phyloP scores from a whole-genome alignment of 805 yeast genomes.

The Candida coquimbonensis region DNA sequence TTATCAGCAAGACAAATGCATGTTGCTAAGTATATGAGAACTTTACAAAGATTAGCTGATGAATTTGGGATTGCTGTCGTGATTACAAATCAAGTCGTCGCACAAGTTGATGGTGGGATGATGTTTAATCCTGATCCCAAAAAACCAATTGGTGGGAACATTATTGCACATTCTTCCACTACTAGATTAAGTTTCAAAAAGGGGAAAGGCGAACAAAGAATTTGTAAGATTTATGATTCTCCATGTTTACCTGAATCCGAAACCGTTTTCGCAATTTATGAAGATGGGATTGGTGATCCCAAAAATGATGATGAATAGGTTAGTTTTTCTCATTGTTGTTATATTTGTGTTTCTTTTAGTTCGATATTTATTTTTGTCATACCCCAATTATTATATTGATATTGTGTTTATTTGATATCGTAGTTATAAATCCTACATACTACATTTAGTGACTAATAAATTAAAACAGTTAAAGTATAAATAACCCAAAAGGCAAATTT shows the following conservation, averaged over 20 bases:
- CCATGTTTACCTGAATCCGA: conserved; percentile 96
- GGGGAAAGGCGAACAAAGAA: conserved; percentile 87
- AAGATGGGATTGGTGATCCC: conserved; percentile 96
- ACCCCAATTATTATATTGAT: too few relatives aligned
- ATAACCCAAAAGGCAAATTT: too few relatives aligned
- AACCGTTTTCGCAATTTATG: conserved; percentile 90
- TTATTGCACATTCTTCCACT: conserved; percentile 94
- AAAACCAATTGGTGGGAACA: conserved; percentile 97
- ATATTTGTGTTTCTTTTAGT: background rate
- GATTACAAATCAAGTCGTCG: conserved; percentile 93
- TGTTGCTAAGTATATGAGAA: conserved; percentile 88
- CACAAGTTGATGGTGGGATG: conserved; percentile 87
- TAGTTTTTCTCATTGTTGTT: background rate
- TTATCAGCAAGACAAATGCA: conserved; percentile 91
- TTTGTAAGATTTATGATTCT: conserved; percentile 91
- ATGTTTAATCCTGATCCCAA: conserved; percentile 92
- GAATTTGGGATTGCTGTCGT: conserved; percentile 97
- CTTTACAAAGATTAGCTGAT: conserved; percentile 88
- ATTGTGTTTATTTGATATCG: too few relatives aligned
- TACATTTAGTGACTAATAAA: too few relatives aligned
- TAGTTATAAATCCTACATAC: too few relatives aligned
- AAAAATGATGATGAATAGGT: conserved; percentile 40
- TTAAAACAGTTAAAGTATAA: too few relatives aligned
- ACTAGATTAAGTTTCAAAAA: conserved; percentile 86
- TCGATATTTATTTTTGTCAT: background rate